Base-by-base conservation (phyloP, 163 green algal genomes). In the Picocystis sp. region DNA sequence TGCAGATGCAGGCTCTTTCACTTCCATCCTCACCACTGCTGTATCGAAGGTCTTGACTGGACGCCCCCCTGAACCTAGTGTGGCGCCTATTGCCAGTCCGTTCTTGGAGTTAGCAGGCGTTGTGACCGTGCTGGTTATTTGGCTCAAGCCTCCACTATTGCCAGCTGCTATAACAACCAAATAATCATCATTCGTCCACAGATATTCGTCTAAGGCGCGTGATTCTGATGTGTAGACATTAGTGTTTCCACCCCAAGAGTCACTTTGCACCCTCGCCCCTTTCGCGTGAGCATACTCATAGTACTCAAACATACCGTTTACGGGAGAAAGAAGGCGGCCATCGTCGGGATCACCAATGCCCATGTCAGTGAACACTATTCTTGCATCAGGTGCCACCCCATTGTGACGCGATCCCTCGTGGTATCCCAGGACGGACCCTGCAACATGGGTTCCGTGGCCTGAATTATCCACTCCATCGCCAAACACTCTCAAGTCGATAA, bases 51-150 rank as follows among this genome's bases (percentile, higher is more conserved):
- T 24, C 44, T 9, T 23, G 9, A 23, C 21, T 24, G 21, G 44
- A 23, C 44, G 44, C 44, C 44, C 44, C 22, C 44, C 44, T 24
- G 44, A 23, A 12, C 21, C 17, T 14, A 60, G 22, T 22, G 51
- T 74, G 43, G 62, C 71, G 43, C 76, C 76, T 15, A 85, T 77
- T 0, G 77, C 63, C 3, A 94, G 56, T 43, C 63, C 72, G 60
- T 95, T 95, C 63, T 95, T 95, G 24, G 76, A 61, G 0, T 80
- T 86, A 22, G 82, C 75, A 1, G 81, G 86, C 0, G 73, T 82
- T 22, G 71, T 82, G 42, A 94, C 74, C 25, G 77, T 93, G 22
- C 53, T 49, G 42, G 44, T 21, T 15, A 41, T 45, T 9, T 42
- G 15, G 51, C n/a, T 17, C 22, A 53, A 60, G 19, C 66, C 29